phyloP scores from a whole-genome alignment of 495 filamentous ascomycete species.

The Stereocaulon alpinum region DNA sequence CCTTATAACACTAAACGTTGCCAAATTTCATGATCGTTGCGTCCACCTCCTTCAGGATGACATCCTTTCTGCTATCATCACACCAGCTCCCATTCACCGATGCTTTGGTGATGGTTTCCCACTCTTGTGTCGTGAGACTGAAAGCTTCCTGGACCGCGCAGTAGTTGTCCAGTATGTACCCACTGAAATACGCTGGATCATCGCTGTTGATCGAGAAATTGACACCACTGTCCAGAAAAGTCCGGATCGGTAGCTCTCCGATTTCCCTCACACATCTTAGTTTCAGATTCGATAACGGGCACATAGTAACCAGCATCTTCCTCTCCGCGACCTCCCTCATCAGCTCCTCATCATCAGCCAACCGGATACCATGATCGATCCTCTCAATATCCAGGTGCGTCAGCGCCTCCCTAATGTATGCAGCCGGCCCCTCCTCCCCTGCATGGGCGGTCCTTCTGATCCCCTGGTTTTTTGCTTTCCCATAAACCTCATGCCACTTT shows the following conservation, averaged over 20 bases:
- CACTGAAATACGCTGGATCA: slow-evolving; percentile 74
- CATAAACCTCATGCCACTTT: slow-evolving; percentile 50
- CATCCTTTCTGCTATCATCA: slow-evolving; percentile 33
- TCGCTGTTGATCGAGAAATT: slow-evolving; percentile 65
- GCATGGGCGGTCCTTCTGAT: slow-evolving; percentile 59
- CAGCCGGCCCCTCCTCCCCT: slow-evolving; percentile 62
- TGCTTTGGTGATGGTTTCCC: slow-evolving; percentile 50
- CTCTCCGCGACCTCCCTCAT: slow-evolving; percentile 46
- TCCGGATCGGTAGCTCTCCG: slow-evolving; percentile 50
- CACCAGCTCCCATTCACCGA: slow-evolving; percentile 55
- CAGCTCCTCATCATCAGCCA: slow-evolving; percentile 50
- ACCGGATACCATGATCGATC: slow-evolving; percentile 63
- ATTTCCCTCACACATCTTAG: slow-evolving; percentile 48
- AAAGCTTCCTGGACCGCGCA: slow-evolving; percentile 67
- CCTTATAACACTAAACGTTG: neutral
- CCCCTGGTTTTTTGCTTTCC: slow-evolving; percentile 36
- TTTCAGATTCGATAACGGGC: slow-evolving; percentile 63
- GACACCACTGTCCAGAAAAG: slow-evolving; percentile 54
- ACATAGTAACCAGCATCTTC: slow-evolving; percentile 54
- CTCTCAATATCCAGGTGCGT: slow-evolving; percentile 45
- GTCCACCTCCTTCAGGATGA: slow-evolving; percentile 32
- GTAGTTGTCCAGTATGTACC: slow-evolving; percentile 67
- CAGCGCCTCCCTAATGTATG: slow-evolving; percentile 55
- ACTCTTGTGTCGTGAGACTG: slow-evolving; percentile 48
- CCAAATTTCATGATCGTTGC: slow-evolving; percentile 12